Evolutionary conservation across 1,139 yeast species (phyloP).

Genomic region (Blastobotrys capitulatus): DNA sequence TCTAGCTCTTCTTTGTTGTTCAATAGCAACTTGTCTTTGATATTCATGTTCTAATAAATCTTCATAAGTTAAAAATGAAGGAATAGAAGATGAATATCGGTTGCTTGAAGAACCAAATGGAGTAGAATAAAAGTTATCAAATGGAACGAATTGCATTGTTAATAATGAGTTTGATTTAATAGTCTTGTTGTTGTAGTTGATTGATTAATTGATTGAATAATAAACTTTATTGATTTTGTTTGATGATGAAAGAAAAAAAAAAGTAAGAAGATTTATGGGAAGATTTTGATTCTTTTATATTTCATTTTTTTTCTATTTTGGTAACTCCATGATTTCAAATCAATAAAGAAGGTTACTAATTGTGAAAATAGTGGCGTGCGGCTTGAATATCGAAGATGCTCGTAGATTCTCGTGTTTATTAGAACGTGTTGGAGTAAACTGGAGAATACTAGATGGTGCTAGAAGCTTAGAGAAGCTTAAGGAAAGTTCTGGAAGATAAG

Average conservation of each 20-base stretch:
- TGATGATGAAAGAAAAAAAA: not conserved
- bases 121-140: conserved; percentile 4
- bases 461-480: conserved; percentile 5
- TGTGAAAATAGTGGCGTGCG: conserved; percentile 3
- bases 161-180: not conserved
- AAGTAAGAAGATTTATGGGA: not conserved
- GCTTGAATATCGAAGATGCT: conserved; percentile 1
- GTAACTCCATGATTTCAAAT: conserved; percentile 3
- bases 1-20: conserved; percentile 2
- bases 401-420: not conserved
- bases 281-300: conserved; percentile 2
- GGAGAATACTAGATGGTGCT: not conserved
- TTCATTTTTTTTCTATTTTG: not conserved
- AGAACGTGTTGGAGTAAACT: not conserved
- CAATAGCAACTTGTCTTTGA: conserved; percentile 4
- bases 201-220: not conserved
- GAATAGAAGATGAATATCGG: not conserved
- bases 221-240: not conserved
- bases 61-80: conserved; percentile 1
- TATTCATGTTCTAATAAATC: conserved; percentile 8
- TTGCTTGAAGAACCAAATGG: not conserved
- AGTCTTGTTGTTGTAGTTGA: not conserved
- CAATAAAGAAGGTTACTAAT: not conserved
- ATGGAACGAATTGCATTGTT: conserved; percentile 10
- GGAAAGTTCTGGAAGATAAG: too few relatives aligned